Base-by-base conservation (phyloP, 768 basidiomycete genomes). In the Saitozyma podzolica region DNA sequence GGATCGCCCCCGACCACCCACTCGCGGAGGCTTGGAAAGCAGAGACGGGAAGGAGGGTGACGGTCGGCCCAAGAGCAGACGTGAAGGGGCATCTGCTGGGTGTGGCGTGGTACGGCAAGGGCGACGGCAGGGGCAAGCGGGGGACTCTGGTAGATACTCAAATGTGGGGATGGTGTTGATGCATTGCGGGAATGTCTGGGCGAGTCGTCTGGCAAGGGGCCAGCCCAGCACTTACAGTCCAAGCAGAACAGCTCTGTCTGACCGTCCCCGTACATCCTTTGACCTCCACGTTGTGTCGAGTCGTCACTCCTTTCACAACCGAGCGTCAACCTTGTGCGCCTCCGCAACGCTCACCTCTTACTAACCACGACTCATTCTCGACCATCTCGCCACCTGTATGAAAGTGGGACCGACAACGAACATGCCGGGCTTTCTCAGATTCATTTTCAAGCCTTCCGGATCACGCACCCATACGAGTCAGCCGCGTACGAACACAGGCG, bases 141-240 rank as follows among this genome's bases (percentile, higher is more conserved):
- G 65, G 54, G 2, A 53, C 66, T 9, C 9, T 71, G 56, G 20
- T 71, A 9, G 70, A 74, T 50, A 50, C 51, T 16, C 61, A 65
- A 40, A 72, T 74, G 70, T 71, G 66, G 68, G 51, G 42, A 20
- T 74, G 73, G 69, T 67, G 65, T 42, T 74, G 29, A 29, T 29
- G 29, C 29, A 29, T 29, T 29, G 29, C 29, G 29, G 29, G 29
- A 29, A 29, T 29, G 29, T 29, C 29, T n/a, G n/a, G n/a, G n/a
- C n/a, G n/a, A n/a, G n/a, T n/a, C n/a, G n/a, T n/a, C n/a, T n/a
- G n/a, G n/a, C n/a, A n/a, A n/a, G n/a, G n/a, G n/a, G n/a, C n/a
- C n/a, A n/a, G n/a, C n/a, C n/a, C n/a, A n/a, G n/a, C 29, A 29
- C 29, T 29, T 29, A 29, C 29, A n/a, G n/a, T n/a, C 29, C 29